phyloP scores from a whole-genome alignment of 2,329 filamentous ascomycete species.

The Aspergillus tamarii region DNA sequence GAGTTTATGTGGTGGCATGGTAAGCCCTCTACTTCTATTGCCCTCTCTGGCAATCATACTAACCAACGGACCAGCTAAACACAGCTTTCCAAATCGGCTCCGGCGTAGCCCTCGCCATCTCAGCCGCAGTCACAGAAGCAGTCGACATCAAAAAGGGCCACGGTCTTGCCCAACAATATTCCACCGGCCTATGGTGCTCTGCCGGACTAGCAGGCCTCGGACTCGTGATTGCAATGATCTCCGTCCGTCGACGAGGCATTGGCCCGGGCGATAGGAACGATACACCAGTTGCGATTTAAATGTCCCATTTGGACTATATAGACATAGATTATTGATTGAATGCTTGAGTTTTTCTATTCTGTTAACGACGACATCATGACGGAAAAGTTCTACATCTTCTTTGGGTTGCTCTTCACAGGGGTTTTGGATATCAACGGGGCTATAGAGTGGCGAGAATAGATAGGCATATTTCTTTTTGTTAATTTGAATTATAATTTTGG shows the following conservation, averaged over 20 bases:
- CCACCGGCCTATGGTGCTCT: conserved; percentile 48
- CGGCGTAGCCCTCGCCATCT: conserved; percentile 45
- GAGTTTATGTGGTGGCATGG: conserved; percentile 46
- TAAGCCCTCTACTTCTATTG: not conserved
- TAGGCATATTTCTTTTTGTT: not conserved
- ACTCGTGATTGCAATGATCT: conserved; percentile 21
- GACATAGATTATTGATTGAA: not conserved
- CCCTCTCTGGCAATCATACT: not conserved
- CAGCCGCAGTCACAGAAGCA: conserved; percentile 42
- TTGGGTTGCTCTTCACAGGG: not conserved
- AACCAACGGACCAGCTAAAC: conserved; percentile 33
- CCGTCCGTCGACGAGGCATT: conserved; percentile 13
- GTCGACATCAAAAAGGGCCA: conserved; percentile 44
- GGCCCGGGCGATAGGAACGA: conserved; percentile 13
- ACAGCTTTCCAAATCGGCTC: conserved; percentile 50
- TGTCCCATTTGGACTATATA: not conserved
- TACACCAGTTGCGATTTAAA: conserved; percentile 12
- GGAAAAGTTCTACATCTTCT: not conserved
- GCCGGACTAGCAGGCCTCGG: conserved; percentile 45
- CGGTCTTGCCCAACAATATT: conserved; percentile 38
- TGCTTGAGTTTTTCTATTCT: not conserved
- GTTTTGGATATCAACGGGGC: not conserved
- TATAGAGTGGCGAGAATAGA: not conserved
- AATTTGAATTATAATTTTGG: no score
- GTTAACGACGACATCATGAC: not conserved